Evolutionary conservation across 1,284 basidiomycete genomes (phyloP).

Genomic region (Chalciporus piperatoides): DNA sequence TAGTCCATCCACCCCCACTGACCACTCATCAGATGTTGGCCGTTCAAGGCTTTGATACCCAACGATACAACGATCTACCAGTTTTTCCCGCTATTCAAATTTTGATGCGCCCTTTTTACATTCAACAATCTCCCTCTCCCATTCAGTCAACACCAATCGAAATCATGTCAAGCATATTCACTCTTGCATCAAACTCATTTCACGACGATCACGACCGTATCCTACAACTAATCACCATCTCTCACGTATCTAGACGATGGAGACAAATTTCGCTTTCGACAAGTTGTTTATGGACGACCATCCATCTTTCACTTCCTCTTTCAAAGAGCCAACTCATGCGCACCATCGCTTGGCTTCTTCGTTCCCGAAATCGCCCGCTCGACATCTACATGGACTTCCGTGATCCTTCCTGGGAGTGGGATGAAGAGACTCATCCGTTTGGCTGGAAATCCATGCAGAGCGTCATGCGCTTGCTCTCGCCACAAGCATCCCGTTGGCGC

Average conservation of each 20-base stretch:
- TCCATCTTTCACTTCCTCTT: slow-evolving; percentile 42
- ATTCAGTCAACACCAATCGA: slow-evolving; percentile 39
- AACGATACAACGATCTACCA: neutral
- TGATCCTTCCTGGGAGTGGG: slow-evolving; percentile 50
- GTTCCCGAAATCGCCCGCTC: slow-evolving; percentile 43
- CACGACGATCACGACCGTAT: slow-evolving; percentile 28
- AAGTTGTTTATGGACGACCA: slow-evolving; percentile 42
- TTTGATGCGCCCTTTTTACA: neutral
- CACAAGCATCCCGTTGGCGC: slow-evolving; percentile 44
- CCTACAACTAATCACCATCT: slow-evolving; percentile 32
- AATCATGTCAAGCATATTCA: slow-evolving; percentile 40
- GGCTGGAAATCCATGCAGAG: slow-evolving; percentile 40
- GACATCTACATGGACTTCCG: slow-evolving; percentile 51
- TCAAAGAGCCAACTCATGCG: slow-evolving; percentile 35
- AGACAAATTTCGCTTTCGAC: slow-evolving; percentile 41
- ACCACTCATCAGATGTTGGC: slow-evolving; percentile 11
- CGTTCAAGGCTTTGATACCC: neutral
- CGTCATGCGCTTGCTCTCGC: slow-evolving; percentile 41
- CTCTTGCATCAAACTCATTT: slow-evolving; percentile 24
- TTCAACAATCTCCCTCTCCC: neutral
- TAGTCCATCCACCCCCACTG: too few relatives aligned
- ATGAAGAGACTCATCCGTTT: slow-evolving; percentile 37
- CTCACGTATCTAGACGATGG: slow-evolving; percentile 48
- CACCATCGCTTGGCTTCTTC: slow-evolving; percentile 35
- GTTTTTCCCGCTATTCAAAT: neutral